Evolutionary conservation across 345 rosid genomes (phyloP), one percentile per base, ranked within the genome.

Genomic region (Noccaea bulbosa): DNA sequence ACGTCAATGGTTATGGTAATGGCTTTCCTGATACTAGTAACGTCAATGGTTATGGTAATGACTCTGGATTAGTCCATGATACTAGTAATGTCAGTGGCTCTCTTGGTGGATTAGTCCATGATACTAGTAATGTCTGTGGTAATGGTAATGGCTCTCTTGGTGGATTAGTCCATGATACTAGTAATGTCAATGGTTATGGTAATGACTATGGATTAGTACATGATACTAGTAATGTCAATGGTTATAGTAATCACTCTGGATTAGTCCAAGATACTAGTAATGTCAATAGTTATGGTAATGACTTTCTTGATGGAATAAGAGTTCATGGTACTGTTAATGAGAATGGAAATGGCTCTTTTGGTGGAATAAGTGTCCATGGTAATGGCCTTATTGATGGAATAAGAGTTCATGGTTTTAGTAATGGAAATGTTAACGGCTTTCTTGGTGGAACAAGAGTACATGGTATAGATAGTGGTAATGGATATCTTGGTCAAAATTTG

Each of bases 401-500:
- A 41, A 5, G n/a, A 17, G 59, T 16, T 44, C 5, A 33, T 22
- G 48, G 15, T 27, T 27, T 27, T 27, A 27, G 30, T 33, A 11
- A 33, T 11, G 35, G 2, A 33, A 30, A 41, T 44, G 17, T 5
- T 11, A 51, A 40, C 11, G 41, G 5, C 56, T 51, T 37, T 52
- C 3, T 3, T 39, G 63, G 47, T 44, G 27, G 35, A 15, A 11
- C n/a, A 61, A 54, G 43, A 9, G n/a, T 9, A 15, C 11, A 34
- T 48, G 30, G 16, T 15, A 46, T 12, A 0, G 43, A 7, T 4
- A 38, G 8, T 20, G 64, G 5, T 12, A 33, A 48, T 58, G 53
- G 5, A 24, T 14, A 22, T 73, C 35, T 41, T 58, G 62, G 47
- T 59, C 48, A 61, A 44, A 44, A 4, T 22, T 12, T 43, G 5